Evolutionary conservation across 2,329 filamentous ascomycete genomes (phyloP), one percentile per base, ranked within the genome.

Genomic region (Monosporascus cannonballus): DNA sequence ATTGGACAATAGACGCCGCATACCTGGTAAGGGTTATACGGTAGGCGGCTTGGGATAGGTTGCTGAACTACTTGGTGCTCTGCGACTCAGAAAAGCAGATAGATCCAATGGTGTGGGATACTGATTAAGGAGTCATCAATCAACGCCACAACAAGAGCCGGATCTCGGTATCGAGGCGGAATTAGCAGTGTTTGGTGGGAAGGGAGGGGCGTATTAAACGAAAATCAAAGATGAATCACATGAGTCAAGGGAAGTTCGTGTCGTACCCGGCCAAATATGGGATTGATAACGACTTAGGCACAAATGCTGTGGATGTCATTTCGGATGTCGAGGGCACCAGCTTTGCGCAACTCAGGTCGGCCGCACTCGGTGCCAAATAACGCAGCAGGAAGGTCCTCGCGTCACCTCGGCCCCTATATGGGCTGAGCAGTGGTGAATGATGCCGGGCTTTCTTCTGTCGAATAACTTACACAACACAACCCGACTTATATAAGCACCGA

Each of bases 231-330:
- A 50, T 27, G 38, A 48, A 48, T 14, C 25, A 48, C 17, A 18
- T 36, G 15, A n/a, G 49, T 27, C 46, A 34, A 53, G 42, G 25
- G 24, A 37, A 53, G 49, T 50, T 46, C 50, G 20, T 51, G 52
- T 51, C 48, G 54, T n/a, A 48, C 44, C 49, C 45, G 45, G 50
- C 37, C 38, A 39, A 47, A 53, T 51, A 54, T 34, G 46, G 51
- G 46, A 47, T 54, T 48, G 37, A 22, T 22, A 22, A 54, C 11
- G 38, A 52, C 44, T 17, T 46, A 34, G 51, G 50, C 44, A 53
- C 52, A 56, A 51, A 41, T 53, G 59, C 53, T 47, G 54, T 54
- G 57, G 56, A 57, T 52, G 53, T 62, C 50, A 59, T 59, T 51
- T 56, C 55, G 54, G 60, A 51, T 49, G 38, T 47, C 53, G 4